Evolutionary conservation across 2,329 filamentous ascomycete genomes (phyloP).

Genomic region (Macroventuria anomochaeta): DNA sequence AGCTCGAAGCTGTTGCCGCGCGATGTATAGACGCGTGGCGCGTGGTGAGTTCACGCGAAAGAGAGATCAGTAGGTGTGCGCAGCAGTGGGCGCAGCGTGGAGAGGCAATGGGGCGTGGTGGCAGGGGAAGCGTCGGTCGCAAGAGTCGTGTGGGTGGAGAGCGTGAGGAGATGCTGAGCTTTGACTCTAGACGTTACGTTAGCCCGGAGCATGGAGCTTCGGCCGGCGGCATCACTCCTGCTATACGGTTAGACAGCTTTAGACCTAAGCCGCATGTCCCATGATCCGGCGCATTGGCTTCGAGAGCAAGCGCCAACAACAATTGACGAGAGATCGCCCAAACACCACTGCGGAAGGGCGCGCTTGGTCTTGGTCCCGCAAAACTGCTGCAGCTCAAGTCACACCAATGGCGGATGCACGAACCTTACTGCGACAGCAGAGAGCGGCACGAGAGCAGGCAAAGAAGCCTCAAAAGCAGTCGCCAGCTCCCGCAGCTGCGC

Average conservation of each 20-base stretch:
- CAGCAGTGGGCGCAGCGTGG: constrained; percentile 14
- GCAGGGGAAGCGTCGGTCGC: constrained; percentile 24
- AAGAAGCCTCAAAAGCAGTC: constrained; percentile 40
- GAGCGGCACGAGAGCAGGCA: constrained; percentile 45
- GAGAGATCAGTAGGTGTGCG: constrained; percentile 17
- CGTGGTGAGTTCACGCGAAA: neutral
- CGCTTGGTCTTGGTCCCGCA: neutral
- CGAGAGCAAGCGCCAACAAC: neutral
- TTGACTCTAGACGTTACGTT: constrained; percentile 19
- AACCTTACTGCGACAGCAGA: constrained; percentile 48
- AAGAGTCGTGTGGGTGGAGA: constrained; percentile 42
- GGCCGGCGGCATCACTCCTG: constrained; percentile 23
- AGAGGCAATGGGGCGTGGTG: constrained; percentile 21
- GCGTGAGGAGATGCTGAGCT: constrained; percentile 38
- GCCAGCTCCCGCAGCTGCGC: constrained; percentile 36
- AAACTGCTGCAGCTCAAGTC: neutral
- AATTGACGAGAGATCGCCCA: neutral
- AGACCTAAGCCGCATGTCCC: neutral
- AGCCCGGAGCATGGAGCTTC: constrained; percentile 8
- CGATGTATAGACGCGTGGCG: constrained; percentile 20
- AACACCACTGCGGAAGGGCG: neutral
- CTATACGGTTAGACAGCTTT: constrained; percentile 13
- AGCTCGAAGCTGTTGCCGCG: constrained; percentile 24
- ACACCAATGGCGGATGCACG: constrained; percentile 48
- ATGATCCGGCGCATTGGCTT: constrained; percentile 2